phyloP scores from a whole-genome alignment of 2,329 filamentous ascomycete species.

The Alternaria brassicae region DNA sequence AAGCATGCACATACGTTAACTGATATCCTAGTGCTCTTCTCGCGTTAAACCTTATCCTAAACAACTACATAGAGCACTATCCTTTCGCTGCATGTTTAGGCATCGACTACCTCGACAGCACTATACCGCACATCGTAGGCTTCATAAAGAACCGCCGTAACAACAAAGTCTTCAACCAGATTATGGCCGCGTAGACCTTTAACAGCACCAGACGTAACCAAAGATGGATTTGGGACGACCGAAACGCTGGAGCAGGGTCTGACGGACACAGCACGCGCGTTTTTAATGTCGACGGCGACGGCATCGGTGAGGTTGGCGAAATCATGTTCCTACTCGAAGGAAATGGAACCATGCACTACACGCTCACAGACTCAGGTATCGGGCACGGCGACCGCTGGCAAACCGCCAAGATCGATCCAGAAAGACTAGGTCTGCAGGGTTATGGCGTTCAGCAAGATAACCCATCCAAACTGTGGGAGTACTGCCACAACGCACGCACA shows the following conservation, averaged over 20 bases:
- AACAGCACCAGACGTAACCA: neutral
- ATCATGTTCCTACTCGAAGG: constrained; percentile 19
- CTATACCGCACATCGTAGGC: constrained; percentile 11
- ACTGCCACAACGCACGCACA: neutral
- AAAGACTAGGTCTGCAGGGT: constrained; percentile 3
- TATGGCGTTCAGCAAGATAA: neutral
- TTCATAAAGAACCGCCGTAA: constrained; percentile 20
- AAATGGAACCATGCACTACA: constrained; percentile 13
- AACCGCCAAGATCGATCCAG: constrained; percentile 19
- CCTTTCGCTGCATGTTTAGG: neutral
- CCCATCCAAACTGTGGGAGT: neutral
- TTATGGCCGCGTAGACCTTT: constrained; percentile 16
- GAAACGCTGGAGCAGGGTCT: constrained; percentile 6
- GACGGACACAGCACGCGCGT: constrained; percentile 19
- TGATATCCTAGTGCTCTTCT: neutral
- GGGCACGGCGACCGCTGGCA: constrained; percentile 22
- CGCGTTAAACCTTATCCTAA: neutral
- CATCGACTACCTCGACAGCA: constrained; percentile 10
- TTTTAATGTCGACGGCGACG: constrained; percentile 17
- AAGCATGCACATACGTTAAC: too few relatives aligned
- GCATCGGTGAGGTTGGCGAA: constrained; percentile 18
- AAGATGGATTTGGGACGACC: constrained; percentile 12
- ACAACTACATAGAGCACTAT: neutral
- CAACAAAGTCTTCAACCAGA: constrained; percentile 15
- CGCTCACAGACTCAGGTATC: constrained; percentile 8